phyloP scores from a whole-genome alignment of 2,329 filamentous ascomycete species.

The Colletotrichum camelliae region DNA sequence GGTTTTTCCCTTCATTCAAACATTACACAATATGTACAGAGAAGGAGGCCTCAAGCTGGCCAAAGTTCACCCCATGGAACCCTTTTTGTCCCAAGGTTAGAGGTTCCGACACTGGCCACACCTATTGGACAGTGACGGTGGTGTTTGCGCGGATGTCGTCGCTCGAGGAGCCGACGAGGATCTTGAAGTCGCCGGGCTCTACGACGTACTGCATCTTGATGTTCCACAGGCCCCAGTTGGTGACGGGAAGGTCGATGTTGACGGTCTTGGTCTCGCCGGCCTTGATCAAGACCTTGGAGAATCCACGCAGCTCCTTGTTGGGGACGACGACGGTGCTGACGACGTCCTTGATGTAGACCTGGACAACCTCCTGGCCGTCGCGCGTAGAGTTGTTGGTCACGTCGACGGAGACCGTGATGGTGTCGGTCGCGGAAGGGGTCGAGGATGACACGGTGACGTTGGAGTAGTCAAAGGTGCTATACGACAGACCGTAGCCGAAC shows the following conservation, averaged over 20 bases:
- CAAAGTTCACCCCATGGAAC: neutral
- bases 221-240: constrained; percentile 61
- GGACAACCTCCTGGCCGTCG: constrained; percentile 71
- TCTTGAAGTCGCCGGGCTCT: constrained; percentile 71
- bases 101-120: neutral
- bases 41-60: constrained; percentile 1
- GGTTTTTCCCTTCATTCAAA: neutral
- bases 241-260: constrained; percentile 58
- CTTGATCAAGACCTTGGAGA: constrained; percentile 67
- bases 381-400: constrained; percentile 64
- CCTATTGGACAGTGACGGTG: constrained; percentile 55
- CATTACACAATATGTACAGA: constrained; percentile 12
- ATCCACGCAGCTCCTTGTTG: constrained; percentile 69
- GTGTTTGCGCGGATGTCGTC: constrained; percentile 59
- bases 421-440: constrained; percentile 53
- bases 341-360: constrained; percentile 70
- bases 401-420: constrained; percentile 62
- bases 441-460: constrained; percentile 55
- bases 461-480: constrained; percentile 67
- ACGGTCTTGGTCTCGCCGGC: constrained; percentile 63
- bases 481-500: constrained; percentile 72
- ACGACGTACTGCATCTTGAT: constrained; percentile 75
- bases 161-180: constrained; percentile 67
- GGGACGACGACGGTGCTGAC: constrained; percentile 68
- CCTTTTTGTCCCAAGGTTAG: neutral